Conservation (phyloP, 2,329 filamentous ascomycete species). For the Diaporthe helianthi region DNA sequence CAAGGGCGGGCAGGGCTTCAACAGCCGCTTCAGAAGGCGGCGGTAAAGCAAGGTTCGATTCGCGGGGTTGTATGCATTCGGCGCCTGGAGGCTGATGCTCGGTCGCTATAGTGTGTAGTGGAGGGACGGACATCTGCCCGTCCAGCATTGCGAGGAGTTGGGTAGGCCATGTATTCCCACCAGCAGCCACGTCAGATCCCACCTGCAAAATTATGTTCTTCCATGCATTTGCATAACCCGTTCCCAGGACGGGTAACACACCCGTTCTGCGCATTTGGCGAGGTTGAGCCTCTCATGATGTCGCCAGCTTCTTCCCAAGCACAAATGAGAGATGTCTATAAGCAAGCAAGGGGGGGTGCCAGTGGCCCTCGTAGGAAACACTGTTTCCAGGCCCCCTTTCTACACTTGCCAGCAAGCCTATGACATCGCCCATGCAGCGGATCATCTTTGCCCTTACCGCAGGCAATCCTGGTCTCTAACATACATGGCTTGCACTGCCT, state of each 20-base stretch:
- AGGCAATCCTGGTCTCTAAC: too few relatives aligned
- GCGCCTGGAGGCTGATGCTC: background rate
- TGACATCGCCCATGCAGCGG: background rate
- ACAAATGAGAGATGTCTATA: background rate
- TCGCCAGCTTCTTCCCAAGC: background rate
- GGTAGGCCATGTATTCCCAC: background rate
- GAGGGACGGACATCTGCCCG: background rate
- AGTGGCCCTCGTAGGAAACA: too few relatives aligned
- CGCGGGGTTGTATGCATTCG: background rate
- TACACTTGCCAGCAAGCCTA: background rate
- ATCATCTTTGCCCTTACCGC: too few relatives aligned
- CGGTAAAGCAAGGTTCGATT: constrained; percentile 38
- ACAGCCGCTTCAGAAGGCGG: constrained; percentile 65
- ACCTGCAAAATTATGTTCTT: background rate
- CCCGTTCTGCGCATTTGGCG: background rate
- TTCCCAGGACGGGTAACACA: too few relatives aligned
- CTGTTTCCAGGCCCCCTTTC: background rate
- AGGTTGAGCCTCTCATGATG: background rate
- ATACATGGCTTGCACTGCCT: background rate
- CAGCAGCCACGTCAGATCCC: background rate
- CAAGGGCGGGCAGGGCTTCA: constrained; percentile 66
- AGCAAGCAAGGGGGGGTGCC: too few relatives aligned
- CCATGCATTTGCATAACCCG: background rate
- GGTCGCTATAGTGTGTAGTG: background rate
- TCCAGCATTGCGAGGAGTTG: background rate